Percentiles rank a stretch among this genome's conserved stretches.
Evolutionary conservation across 2,329 filamentous ascomycete genomes (phyloP).

Genomic region (Taxawa tesnikishii): DNA sequence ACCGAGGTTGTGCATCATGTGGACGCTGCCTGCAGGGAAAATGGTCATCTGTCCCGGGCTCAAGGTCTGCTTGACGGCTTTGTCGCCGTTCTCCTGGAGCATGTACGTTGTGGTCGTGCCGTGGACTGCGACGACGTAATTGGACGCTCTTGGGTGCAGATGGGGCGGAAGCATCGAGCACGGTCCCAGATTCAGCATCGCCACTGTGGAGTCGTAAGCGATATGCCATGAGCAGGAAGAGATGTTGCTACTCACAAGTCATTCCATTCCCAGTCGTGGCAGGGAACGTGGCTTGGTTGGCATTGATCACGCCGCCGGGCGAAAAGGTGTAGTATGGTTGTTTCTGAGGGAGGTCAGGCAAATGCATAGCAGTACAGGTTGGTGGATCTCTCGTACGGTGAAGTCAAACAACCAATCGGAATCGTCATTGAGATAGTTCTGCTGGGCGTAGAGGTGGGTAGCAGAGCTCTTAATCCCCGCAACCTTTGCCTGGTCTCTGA

Average conservation of each 20-base stretch:
- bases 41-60: conserved; percentile 36
- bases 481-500: conserved; percentile 26
- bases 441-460: conserved; percentile 33
- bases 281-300: conserved; percentile 40
- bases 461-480: conserved; percentile 26
- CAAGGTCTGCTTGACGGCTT: conserved; percentile 27
- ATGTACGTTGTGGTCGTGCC: conserved; percentile 41
- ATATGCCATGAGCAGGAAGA: conserved; percentile 12
- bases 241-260: conserved; percentile 24
- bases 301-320: conserved; percentile 38
- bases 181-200: conserved; percentile 32
- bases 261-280: conserved; percentile 34
- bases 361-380: background rate
- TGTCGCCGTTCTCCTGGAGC: conserved; percentile 39
- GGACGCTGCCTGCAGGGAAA: conserved; percentile 35
- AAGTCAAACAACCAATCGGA: conserved; percentile 40
- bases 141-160: conserved; percentile 37
- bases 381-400: conserved; percentile 9
- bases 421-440: conserved; percentile 25
- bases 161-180: conserved; percentile 41
- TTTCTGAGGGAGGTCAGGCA: conserved; percentile 6
- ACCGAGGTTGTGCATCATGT: conserved; percentile 40
- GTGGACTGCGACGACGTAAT: conserved; percentile 34
- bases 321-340: conserved; percentile 28
- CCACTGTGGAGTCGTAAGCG: conserved; percentile 11